Percentiles rank a stretch among this genome's conserved stretches.
Evolutionary conservation across 2,329 filamentous ascomycete genomes (phyloP).

Genomic region (Xylaria digitata): DNA sequence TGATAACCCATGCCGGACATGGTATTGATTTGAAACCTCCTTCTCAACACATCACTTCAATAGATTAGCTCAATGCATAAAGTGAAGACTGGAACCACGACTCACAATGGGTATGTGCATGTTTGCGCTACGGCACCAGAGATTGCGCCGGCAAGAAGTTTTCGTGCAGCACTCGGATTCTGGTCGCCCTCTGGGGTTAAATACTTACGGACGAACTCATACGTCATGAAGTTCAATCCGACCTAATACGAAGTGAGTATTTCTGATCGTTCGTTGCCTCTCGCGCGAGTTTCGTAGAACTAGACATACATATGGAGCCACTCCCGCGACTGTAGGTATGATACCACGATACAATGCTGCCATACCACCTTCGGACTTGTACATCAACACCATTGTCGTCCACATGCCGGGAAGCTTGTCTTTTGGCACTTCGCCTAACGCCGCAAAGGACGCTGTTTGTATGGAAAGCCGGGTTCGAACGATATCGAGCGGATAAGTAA

Average conservation of each 20-base stretch:
- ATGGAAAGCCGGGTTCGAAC: constrained; percentile 95
- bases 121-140: constrained; percentile 98
- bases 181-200: constrained; percentile 89
- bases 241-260: constrained; percentile 65
- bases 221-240: constrained; percentile 98
- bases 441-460: constrained; percentile 94
- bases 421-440: constrained; percentile 71
- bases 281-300: background rate
- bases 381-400: constrained; percentile 83
- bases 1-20: constrained; percentile 99
- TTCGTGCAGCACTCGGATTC: constrained; percentile 82
- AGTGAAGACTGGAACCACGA: constrained; percentile 33
- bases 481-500: constrained; percentile 97
- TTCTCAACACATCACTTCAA: constrained; percentile 84
- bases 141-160: constrained; percentile 88
- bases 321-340: constrained; percentile 90
- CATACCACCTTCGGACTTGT: constrained; percentile 88
- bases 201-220: constrained; percentile 85
- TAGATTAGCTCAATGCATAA: constrained; percentile 40
- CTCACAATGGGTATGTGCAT: constrained; percentile 97
- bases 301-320: constrained; percentile 84
- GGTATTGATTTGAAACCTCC: constrained; percentile 97
- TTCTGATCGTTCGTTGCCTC: constrained; percentile 19
- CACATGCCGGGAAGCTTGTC: constrained; percentile 90
- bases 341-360: constrained; percentile 93